Percentiles rank a stretch among this genome's conserved stretches.
Evolutionary conservation across 768 basidiomycete species (phyloP).

Genomic region (Naematelia aurantialba): DNA sequence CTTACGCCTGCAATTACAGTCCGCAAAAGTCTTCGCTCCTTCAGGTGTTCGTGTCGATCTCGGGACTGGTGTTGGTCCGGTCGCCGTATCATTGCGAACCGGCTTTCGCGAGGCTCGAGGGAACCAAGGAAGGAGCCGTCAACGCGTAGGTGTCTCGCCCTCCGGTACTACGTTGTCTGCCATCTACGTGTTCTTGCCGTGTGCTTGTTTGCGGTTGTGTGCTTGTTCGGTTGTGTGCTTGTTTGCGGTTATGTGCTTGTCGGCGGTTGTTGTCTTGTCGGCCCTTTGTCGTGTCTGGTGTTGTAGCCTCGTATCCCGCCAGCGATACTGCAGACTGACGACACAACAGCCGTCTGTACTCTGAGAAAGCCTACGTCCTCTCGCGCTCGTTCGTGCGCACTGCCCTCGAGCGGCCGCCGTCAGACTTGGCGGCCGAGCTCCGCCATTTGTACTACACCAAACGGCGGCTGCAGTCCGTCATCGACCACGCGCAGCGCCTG

Average conservation of each 20-base stretch:
- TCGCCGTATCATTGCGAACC: conserved; percentile 90
- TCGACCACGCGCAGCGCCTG: conserved; percentile 61
- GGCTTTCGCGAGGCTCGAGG: conserved; percentile 84
- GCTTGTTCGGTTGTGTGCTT: too few species aligned
- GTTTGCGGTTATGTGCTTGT: too few species aligned
- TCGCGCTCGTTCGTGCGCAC: conserved; percentile 86
- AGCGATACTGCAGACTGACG: too few species aligned
- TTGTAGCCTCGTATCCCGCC: too few species aligned
- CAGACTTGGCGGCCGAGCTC: conserved; percentile 69
- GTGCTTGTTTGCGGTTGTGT: not conserved
- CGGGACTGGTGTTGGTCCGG: conserved; percentile 86
- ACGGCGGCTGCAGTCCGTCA: conserved; percentile 65
- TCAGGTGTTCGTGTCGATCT: conserved; percentile 89
- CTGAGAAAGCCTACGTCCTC: conserved; percentile 86
- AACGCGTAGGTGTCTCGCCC: conserved; percentile 61
- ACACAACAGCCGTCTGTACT: conserved; percentile 90
- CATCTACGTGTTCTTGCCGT: not conserved
- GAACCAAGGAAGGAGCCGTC: conserved; percentile 81
- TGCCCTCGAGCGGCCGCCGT: conserved; percentile 73
- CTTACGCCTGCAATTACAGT: conserved; percentile 41
- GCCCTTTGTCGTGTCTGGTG: too few species aligned
- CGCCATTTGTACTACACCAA: conserved; percentile 66
- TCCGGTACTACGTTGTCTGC: too few species aligned
- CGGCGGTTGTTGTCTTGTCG: too few species aligned
- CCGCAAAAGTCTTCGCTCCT: conserved; percentile 76